phyloP scores from a whole-genome alignment of 208 protist genomes.

The Crithidia thermophila region DNA sequence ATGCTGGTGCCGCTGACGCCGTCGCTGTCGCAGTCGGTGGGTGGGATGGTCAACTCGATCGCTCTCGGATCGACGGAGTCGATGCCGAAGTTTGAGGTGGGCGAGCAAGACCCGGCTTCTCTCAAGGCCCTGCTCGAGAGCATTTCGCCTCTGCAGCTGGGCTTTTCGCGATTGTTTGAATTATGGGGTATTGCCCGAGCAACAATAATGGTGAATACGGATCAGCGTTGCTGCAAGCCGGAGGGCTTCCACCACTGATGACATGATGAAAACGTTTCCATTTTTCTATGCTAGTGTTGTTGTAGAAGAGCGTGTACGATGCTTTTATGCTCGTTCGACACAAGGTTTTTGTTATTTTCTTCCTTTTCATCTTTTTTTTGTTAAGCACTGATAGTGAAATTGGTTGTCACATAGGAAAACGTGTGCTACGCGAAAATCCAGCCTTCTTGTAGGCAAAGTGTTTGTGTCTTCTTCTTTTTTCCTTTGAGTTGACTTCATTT shows the following conservation, averaged over 20 bases:
- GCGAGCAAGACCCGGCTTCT: constrained; percentile 42
- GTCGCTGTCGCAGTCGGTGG: constrained; percentile 22
- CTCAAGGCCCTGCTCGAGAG: constrained; percentile 54
- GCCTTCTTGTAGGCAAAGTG: too few relatives aligned
- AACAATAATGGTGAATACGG: constrained; percentile 34
- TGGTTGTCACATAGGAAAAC: too few relatives aligned
- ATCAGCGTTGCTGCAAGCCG: too few relatives aligned
- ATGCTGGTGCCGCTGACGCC: constrained; percentile 53
- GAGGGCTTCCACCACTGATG: too few relatives aligned
- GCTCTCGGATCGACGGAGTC: constrained; percentile 15
- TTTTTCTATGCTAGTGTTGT: neutral
- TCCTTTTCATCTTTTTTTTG: neutral
- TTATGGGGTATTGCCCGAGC: constrained; percentile 81
- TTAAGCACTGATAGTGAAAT: neutral
- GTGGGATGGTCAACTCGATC: constrained; percentile 17
- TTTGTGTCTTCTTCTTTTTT: neutral
- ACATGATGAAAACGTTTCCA: too few relatives aligned
- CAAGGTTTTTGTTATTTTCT: neutral
- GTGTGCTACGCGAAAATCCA: too few relatives aligned
- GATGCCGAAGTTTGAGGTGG: constrained; percentile 27
- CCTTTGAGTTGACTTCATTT: neutral
- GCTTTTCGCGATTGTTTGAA: constrained; percentile 79
- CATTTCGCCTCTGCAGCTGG: constrained; percentile 48
- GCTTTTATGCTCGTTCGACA: too few relatives aligned
- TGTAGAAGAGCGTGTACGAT: too few relatives aligned